A percentile compares a stretch with the other conserved stretches of the same genome.
These are phyloP conservation scores for Trifolium subterraneum DNA, from an alignment of 306 rosid species.

Conservation along the genomic window DNA sequence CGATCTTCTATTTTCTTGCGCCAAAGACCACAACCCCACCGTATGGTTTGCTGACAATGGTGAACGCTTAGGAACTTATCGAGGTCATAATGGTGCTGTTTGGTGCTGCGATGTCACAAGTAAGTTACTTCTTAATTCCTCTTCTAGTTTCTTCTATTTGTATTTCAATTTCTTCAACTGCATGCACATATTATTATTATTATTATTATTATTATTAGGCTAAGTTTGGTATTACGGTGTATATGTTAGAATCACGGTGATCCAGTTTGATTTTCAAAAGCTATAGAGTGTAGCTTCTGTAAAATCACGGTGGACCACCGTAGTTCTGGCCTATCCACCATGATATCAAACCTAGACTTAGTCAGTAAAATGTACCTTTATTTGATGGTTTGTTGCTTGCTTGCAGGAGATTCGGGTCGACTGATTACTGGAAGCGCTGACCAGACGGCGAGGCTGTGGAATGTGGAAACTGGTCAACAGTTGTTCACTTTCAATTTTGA, in stretches of 20 bases:
- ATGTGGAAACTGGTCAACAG: slow-evolving; percentile 79
- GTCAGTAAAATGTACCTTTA: neutral
- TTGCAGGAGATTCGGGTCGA: slow-evolving; percentile 62
- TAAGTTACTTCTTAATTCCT: slow-evolving; percentile 38
- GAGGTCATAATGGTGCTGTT: slow-evolving; percentile 97
- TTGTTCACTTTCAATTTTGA: slow-evolving; percentile 71
- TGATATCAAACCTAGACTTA: too few relatives aligned
- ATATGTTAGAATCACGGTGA: too few relatives aligned
- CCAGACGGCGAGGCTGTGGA: slow-evolving; percentile 79
- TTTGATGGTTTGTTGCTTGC: neutral
- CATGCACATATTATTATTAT: neutral
- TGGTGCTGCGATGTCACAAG: slow-evolving; percentile 97
- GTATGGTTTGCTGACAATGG: slow-evolving; percentile 98
- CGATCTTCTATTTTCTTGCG: slow-evolving; percentile 88
- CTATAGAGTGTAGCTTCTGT: too few relatives aligned
- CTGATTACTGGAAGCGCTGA: slow-evolving; percentile 90
- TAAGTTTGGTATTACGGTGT: too few relatives aligned
- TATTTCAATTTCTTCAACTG: too few relatives aligned
- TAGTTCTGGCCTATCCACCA: too few relatives aligned
- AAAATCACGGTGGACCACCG: too few relatives aligned
- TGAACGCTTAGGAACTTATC: slow-evolving; percentile 88
- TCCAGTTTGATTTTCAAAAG: too few relatives aligned
- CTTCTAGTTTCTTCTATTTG: neutral
- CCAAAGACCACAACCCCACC: slow-evolving; percentile 86
- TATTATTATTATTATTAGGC: too few relatives aligned